Base-by-base conservation (phyloP, 805 yeast species). In the Tetrapisispora pingtungensis region DNA sequence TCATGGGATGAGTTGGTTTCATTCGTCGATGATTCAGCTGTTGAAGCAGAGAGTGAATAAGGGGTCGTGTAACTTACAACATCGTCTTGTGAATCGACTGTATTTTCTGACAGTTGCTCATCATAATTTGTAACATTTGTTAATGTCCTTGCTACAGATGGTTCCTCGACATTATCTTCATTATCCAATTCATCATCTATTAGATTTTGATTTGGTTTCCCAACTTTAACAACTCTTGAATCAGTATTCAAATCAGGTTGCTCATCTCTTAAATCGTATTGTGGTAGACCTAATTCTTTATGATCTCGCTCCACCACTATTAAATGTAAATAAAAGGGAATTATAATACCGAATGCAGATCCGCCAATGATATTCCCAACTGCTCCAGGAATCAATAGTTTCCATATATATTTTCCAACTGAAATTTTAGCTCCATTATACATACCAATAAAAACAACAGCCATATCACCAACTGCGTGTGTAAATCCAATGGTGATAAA, bases 301-400 rank as follows among this genome's bases (percentile, higher is more conserved):
- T 78, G 75, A 64, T 84, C 94, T 46, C 75, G 66, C 57, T 84
- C 94, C 33, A 84, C 86, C 33, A 78, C 84, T 18, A 75, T 71
- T 40, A 85, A 55, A 57, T 85, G 94, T 48, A 81, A 67, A 54
- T 82, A 85, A 74, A 78, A 85, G 8, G 93, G 87, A 10, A 83
- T 62, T 0, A 74, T 68, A 3, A 79, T 53, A 5, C 81, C 80
- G 58, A 85, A 85, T 27, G 75, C 67, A 0, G 73, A 57, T 0
- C 95, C 95, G n/a, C 95, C 95, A 27, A 85, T 70, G 1, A 80
- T 74, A 57, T 85, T 85, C 0, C 95, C 95, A 13, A 85, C 52
- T 0, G 79, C 71, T 0, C 80, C 86, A 0, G 94, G 85, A 10
- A 85, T 64, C 52, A 84, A 65, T 0, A 80, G 64, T 57, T 78